Evolutionary conservation across 129 eudicot genomes (phyloP).

Genomic region (Lactuca sativa): DNA sequence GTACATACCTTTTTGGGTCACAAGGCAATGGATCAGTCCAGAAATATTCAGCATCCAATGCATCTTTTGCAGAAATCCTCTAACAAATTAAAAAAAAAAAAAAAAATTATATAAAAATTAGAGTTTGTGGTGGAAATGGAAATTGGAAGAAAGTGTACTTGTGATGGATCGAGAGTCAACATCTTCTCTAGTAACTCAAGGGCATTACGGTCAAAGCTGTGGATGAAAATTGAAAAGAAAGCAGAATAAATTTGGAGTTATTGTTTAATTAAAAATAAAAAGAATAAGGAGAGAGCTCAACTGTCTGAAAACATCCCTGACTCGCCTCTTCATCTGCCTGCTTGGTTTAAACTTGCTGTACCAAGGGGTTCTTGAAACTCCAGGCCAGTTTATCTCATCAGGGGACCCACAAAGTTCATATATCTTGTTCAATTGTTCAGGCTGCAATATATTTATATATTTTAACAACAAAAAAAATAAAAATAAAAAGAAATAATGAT

Average conservation of each 20-base stretch:
- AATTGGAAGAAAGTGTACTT: conserved; percentile 46
- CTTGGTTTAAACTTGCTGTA: conserved; percentile 72
- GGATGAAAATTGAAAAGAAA: not conserved
- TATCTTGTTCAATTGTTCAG: conserved; percentile 83
- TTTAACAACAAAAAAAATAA: not conserved
- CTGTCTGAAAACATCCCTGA: conserved; percentile 87
- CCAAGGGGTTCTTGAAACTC: conserved; percentile 76
- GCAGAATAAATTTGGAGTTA: not conserved
- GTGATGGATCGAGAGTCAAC: conserved; percentile 93
- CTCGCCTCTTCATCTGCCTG: conserved; percentile 72
- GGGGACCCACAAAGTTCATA: conserved; percentile 89
- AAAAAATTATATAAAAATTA: not conserved
- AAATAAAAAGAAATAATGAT: not conserved
- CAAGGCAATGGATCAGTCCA: conserved; percentile 97
- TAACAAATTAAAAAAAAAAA: conserved; percentile 27
- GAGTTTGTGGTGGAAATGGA: too few relatives aligned
- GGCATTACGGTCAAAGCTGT: conserved; percentile 84
- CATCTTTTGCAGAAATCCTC: conserved; percentile 96
- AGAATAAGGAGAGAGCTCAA: conserved; percentile 39
- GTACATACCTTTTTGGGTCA: conserved; percentile 94
- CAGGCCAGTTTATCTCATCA: conserved; percentile 89
- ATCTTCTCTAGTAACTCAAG: conserved; percentile 81
- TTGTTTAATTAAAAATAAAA: not conserved
- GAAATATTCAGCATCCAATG: conserved; percentile 94
- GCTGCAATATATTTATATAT: conserved; percentile 35